These are phyloP conservation scores for Yarrowia sp. DNA, from an alignment of 805 yeast species.

Conservation along the genomic window DNA sequence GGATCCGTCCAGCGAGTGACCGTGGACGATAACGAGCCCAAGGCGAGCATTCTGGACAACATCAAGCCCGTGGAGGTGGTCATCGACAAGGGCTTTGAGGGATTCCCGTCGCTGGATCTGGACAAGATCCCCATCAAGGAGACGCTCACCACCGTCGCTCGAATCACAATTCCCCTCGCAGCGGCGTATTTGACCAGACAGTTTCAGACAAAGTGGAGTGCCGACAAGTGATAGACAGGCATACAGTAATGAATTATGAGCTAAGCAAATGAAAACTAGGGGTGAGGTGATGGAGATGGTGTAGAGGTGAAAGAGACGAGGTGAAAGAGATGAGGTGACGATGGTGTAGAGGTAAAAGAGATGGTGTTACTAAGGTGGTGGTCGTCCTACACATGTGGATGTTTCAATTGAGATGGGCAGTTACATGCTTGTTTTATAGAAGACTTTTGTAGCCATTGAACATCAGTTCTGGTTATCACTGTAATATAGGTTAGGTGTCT, in stretches of 20 bases:
- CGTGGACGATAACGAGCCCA: conserved; percentile 55
- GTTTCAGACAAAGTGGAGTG: conserved; percentile 13
- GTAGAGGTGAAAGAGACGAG: no score
- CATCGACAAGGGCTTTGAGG: conserved; percentile 18
- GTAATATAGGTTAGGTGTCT: no score
- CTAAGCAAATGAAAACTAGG: no score
- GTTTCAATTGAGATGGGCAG: no score
- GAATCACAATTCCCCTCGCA: conserved; percentile 19
- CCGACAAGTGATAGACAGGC: background rate
- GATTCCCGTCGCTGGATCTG: conserved; percentile 6
- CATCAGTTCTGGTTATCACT: no score
- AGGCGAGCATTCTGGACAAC: conserved; percentile 20
- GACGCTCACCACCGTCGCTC: conserved; percentile 15
- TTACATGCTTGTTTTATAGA: no score
- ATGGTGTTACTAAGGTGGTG: no score
- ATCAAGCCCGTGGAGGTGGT: conserved; percentile 15
- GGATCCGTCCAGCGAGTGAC: conserved; percentile 87
- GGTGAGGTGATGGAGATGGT: no score
- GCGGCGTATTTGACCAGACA: conserved; percentile 22
- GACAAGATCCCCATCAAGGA: background rate
- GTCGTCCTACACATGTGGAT: no score
- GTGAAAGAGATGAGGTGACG: no score
- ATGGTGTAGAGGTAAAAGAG: no score
- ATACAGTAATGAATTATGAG: background rate
- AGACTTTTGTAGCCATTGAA: no score